Percentiles rank a stretch among this genome's conserved stretches.
These are phyloP conservation scores for Hapsidospora chrysogenum DNA, from an alignment of 495 filamentous ascomycete genomes.

Conservation along the genomic window DNA sequence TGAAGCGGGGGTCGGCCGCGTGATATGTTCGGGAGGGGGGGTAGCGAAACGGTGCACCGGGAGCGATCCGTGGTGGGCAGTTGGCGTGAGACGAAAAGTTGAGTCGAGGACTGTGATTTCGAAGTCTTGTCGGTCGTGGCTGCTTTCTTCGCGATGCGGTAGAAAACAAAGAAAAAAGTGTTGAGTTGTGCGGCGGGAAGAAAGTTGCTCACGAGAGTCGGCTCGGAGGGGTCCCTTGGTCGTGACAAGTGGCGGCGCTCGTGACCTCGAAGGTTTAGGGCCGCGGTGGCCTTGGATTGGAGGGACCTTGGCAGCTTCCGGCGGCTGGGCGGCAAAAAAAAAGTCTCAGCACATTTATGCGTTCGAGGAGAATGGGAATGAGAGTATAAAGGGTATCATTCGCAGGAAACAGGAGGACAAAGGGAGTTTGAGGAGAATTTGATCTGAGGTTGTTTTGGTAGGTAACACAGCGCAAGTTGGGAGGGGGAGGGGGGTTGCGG, in stretches of 20 bases:
- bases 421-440: not conserved
- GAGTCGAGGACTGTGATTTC: too few species aligned
- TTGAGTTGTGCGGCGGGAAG: not conserved
- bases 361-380: not conserved
- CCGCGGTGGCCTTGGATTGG: not conserved
- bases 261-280: not conserved
- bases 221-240: too few species aligned
- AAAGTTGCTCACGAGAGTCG: not conserved
- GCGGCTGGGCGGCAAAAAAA: not conserved
- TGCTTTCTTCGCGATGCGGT: too few species aligned
- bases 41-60: constrained; percentile 11
- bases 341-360: not conserved
- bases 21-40: not conserved
- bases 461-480: not conserved
- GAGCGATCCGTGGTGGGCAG: constrained; percentile 32
- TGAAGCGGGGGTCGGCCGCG: not conserved
- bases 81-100: not conserved
- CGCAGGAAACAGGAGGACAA: not conserved
- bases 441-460: not conserved
- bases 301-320: not conserved
- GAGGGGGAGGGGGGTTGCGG: not conserved
- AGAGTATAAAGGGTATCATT: not conserved
- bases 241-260: not conserved
- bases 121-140: too few species aligned
- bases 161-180: too few species aligned